phyloP scores from a whole-genome alignment of 305 asterid species.

The Fraxinus xanthoxyloides region DNA sequence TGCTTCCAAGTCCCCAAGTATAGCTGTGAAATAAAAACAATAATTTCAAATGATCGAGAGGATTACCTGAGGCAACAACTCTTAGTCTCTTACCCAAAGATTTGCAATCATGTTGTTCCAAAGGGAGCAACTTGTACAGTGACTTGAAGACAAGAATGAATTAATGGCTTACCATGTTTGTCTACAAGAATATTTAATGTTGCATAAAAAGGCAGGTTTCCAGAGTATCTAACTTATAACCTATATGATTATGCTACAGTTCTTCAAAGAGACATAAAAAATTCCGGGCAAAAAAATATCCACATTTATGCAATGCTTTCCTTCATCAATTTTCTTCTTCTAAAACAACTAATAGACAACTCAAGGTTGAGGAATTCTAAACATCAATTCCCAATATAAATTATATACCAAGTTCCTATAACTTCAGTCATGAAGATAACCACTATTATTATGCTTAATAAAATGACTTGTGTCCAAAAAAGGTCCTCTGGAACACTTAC shows the following conservation, averaged over 20 bases:
- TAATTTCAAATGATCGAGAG: slow-evolving; percentile 10
- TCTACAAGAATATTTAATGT: neutral
- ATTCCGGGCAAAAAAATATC: neutral
- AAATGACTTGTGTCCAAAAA: slow-evolving; percentile 39
- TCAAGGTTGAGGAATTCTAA: neutral
- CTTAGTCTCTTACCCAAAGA: neutral
- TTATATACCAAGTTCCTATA: slow-evolving; percentile 31
- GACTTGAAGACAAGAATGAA: neutral
- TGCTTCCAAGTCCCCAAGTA: slow-evolving; percentile 96
- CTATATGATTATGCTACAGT: neutral
- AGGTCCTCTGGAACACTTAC: slow-evolving; percentile 76
- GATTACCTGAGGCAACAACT: neutral
- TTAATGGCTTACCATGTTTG: neutral
- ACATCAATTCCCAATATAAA: neutral
- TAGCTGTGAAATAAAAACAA: slow-evolving; percentile 48
- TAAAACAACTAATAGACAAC: neutral
- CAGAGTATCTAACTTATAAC: neutral
- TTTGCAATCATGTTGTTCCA: neutral
- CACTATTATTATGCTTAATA: slow-evolving; percentile 41
- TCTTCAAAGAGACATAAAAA: neutral
- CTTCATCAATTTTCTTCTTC: neutral
- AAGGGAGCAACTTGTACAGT: neutral
- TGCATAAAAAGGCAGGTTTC: neutral
- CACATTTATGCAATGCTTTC: neutral
- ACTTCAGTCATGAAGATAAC: slow-evolving; percentile 37